These are phyloP conservation scores for Yamadazyma ubonensis DNA, from an alignment of 805 yeast genomes.

Conservation along the genomic window DNA sequence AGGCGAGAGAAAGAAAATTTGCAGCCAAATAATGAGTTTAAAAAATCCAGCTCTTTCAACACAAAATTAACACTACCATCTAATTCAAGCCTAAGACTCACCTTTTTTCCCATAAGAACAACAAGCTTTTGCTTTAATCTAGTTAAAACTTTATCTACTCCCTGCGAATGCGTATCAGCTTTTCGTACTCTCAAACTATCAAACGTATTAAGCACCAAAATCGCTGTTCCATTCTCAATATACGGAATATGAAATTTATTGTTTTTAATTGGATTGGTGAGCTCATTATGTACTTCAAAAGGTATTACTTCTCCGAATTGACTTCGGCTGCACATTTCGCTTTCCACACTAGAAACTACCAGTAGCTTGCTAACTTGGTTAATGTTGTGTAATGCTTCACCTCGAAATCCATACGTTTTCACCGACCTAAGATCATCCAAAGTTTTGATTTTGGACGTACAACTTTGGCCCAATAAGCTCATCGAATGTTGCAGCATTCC, in stretches of 20 bases:
- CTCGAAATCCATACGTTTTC: conserved; percentile 64
- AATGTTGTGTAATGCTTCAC: conserved; percentile 64
- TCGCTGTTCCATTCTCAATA: conserved; percentile 35
- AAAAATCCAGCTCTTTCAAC: background rate
- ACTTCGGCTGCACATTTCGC: background rate
- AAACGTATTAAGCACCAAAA: conserved; percentile 41
- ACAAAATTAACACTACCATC: background rate
- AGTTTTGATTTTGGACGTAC: conserved; percentile 53
- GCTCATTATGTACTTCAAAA: conserved; percentile 3
- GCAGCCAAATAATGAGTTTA: conserved; percentile 4
- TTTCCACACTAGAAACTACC: conserved; percentile 37
- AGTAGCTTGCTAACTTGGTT: conserved; percentile 21
- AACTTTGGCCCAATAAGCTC: conserved; percentile 44
- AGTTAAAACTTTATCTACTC: background rate
- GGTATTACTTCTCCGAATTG: background rate
- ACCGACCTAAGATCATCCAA: conserved; percentile 38
- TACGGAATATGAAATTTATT: conserved; percentile 6
- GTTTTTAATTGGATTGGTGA: conserved; percentile 1
- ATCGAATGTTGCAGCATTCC: conserved; percentile 60
- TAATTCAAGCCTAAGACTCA: background rate
- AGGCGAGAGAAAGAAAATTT: conserved; percentile 4
- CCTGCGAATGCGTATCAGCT: conserved; percentile 15
- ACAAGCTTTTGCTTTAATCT: conserved; percentile 1
- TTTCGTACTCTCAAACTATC: conserved; percentile 45
- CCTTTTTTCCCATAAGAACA: background rate